phyloP scores from a whole-genome alignment of 2,329 filamentous ascomycete genomes.

The Ilyonectria mors-panacis region DNA sequence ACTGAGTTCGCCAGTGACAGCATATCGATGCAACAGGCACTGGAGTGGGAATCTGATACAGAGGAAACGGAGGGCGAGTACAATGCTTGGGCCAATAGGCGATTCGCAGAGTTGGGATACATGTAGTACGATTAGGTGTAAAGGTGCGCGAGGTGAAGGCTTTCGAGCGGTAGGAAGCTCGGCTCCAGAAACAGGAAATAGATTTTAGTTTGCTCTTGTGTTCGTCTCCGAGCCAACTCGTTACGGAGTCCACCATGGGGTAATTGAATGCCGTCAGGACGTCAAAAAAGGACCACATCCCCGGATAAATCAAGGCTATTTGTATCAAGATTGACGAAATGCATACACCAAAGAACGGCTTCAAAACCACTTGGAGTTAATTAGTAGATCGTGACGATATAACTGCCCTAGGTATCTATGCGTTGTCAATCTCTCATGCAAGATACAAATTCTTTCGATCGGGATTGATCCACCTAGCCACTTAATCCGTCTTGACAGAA shows the following conservation, averaged over 20 bases:
- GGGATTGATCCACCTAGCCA: background rate
- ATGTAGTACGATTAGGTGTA: background rate
- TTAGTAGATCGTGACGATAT: background rate
- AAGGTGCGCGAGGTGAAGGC: too few species aligned
- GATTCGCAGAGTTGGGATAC: slow-evolving; percentile 11
- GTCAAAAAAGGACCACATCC: too few species aligned
- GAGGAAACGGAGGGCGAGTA: background rate
- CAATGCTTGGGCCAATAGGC: background rate
- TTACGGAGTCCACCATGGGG: too few species aligned
- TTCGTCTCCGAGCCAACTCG: too few species aligned
- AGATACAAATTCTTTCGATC: background rate
- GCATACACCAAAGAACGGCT: background rate
- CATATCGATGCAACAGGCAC: background rate
- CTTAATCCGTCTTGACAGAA: slow-evolving; percentile 37
- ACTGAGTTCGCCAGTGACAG: background rate
- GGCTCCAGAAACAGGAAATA: too few species aligned
- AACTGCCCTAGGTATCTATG: background rate
- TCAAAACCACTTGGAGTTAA: background rate
- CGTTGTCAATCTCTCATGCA: background rate
- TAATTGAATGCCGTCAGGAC: too few species aligned
- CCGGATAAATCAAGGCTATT: too few species aligned
- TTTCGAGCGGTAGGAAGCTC: too few species aligned
- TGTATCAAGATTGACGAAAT: too few species aligned
- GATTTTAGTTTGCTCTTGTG: too few species aligned
- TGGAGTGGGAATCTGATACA: background rate